Base-by-base conservation (phyloP, 1,284 basidiomycete genomes). In the Ustilago vetiveriae region DNA sequence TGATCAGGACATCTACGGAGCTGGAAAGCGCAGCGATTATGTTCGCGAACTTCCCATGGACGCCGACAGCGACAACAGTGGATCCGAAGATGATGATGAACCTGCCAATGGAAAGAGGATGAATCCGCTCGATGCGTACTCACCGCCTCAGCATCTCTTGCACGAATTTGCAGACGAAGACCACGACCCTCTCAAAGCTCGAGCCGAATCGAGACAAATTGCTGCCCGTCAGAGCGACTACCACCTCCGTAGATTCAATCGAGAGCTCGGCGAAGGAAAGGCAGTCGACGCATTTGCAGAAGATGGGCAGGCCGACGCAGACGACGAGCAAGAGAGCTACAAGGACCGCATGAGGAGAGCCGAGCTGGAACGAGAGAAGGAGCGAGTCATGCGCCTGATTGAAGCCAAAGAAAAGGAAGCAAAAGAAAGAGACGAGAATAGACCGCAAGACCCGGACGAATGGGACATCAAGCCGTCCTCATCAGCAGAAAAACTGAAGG, bases 301-400 rank as follows among this genome's bases (percentile, higher is more conserved):
- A 23, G 84, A 77, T 2, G 88, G 87, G 5, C 88, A 89, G 19
- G 60, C 40, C 24, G 66, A 40, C 38, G 90, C 88, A 0, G 85
- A 85, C 57, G 88, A 88, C 56, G 88, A 88, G 7, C 92, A 92
- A 52, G 84, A 84, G 50, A 91, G 91, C 6, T 98, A 98, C 83
- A 94, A 92, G 82, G 94, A 98, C 79, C 92, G 94, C 19, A 99
- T 98, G 96, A 87, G 94, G 72, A 83, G 94, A 75, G 88, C 91
- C 60, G 89, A 90, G 80, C 83, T 99, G 79, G 94, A 98, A 85
- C 89, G 92, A 82, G 95, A 98, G 84, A 95, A 98, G 84, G 86
- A 86, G 74, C 85, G 92, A 54, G 94, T 98, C 21, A 86, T 87
- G 79, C 85, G 88, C 72, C 90, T 90, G 26, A 94, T 94, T 59